Evolutionary conservation across 2,329 filamentous ascomycete species (phyloP), one percentile per base, ranked within the genome.

Genomic region (Verticillium zaregamsianum): DNA sequence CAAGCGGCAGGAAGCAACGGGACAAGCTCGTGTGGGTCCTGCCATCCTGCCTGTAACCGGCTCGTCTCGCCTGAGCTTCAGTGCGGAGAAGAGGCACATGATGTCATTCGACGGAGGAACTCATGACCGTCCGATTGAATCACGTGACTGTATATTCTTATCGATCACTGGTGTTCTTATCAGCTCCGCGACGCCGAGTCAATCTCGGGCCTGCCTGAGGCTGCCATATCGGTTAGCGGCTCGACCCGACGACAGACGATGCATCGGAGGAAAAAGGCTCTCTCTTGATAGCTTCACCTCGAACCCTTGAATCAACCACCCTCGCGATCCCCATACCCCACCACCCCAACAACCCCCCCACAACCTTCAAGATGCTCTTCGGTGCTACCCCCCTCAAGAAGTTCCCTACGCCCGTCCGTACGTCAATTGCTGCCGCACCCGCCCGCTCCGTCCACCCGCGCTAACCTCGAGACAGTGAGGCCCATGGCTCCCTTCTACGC

Each of bases 401-500:
- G 84, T 94, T 92, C 82, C 87, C 88, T 72, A 84, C 86, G 75
- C 90, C 90, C 71, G 80, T 93, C 77, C 82, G 91, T 94, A 86
- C 73, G 90, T 88, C 74, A 77, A 81, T 79, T 71, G 69, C 45
- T 45, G 40, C 31, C 31, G 25, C n/a, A 32, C 45, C 45, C 45
- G 45, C 45, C 20, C 45, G 2, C 20, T 12, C 45, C 45, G n/a
- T 23, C 2, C n/a, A 52, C 20, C n/a, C 45, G 45, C 12, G 20
- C 45, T 52, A 23, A 52, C 45, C 20, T 20, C 2, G 20, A 23
- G 73, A 77, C 75, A 98, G 94, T 92, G 82, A 86, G 87, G 85
- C 93, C 94, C 72, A 89, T 96, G 89, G 88, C 87, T 78, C 94
- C 94, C 71, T 98, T 98, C 87, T 95, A 93, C 85, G 84, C 86